These are phyloP conservation scores for Amanita exitialis DNA, from an alignment of 768 basidiomycete species.

Conservation along the genomic window DNA sequence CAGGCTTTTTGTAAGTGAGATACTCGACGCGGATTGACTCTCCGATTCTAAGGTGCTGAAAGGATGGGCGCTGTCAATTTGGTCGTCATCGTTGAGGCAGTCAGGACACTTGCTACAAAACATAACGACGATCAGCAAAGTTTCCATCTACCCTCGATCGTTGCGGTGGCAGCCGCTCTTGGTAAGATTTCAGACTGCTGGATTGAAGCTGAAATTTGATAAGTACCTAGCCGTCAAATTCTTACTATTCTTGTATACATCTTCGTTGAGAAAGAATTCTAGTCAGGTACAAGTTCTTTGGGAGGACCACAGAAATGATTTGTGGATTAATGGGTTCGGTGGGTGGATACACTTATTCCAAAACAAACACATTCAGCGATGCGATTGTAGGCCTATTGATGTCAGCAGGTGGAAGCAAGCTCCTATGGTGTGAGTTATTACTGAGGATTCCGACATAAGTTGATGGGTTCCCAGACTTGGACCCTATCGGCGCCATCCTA, in stretches of 20 bases:
- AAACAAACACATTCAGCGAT: neutral
- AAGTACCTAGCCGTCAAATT: slow-evolving; percentile 62
- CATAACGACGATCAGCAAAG: slow-evolving; percentile 37
- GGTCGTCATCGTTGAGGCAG: slow-evolving; percentile 83
- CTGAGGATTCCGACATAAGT: neutral
- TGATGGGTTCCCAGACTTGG: slow-evolving; percentile 38
- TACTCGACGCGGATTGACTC: slow-evolving; percentile 13
- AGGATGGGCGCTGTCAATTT: slow-evolving; percentile 92
- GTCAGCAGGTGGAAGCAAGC: slow-evolving; percentile 74
- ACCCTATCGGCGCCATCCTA: slow-evolving; percentile 69
- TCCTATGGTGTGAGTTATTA: slow-evolving; percentile 64
- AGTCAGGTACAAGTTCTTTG: slow-evolving; percentile 93
- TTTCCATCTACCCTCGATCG: slow-evolving; percentile 75
- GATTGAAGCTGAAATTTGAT: slow-evolving; percentile 5
- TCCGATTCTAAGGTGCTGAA: slow-evolving; percentile 16
- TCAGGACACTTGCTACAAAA: slow-evolving; percentile 57
- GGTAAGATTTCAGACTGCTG: slow-evolving; percentile 30
- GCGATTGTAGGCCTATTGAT: slow-evolving; percentile 60
- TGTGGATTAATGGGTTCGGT: slow-evolving; percentile 81
- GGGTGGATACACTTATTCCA: slow-evolving; percentile 10
- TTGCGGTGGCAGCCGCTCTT: slow-evolving; percentile 77
- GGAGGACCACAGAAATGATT: slow-evolving; percentile 94
- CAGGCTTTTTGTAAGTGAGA: slow-evolving; percentile 38
- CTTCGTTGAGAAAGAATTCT: slow-evolving; percentile 63
- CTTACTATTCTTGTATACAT: slow-evolving; percentile 81